Base-by-base conservation (phyloP, 495 filamentous ascomycete species). In the Symbiotaphrina buchneri region DNA sequence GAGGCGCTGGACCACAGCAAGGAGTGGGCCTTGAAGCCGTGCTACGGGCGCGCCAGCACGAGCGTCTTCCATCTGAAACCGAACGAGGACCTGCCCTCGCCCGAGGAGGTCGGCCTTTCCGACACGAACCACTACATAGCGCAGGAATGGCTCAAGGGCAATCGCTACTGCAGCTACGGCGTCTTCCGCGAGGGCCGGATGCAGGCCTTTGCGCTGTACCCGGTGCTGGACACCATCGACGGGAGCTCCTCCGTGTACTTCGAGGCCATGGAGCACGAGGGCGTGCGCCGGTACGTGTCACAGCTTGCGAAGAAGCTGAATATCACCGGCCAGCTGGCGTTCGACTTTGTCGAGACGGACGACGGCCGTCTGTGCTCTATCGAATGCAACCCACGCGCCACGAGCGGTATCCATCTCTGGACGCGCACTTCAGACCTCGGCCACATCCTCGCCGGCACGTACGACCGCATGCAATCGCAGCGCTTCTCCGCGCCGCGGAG, bases 21-120 rank as follows among this genome's bases (percentile, higher is more conserved):
- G 8, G 46, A 49, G 27, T 44, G 43, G 10, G 47, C 44, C 0
- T 28, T 50, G 0, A 50, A 50, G 18, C 47, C 47, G 2, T 39
- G 47, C 6, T 48, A 39, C 30, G 47, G 47, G 4, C 35, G 47
- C 3, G 44, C 44, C 10, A 36, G 23, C 14, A 24, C 14, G 14
- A 39, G 35, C 24, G 34, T 51, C 14, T 23, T 41, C 30, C 44
- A 48, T 24, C 39, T 50, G 7, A 6, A 16, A 8, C 44, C 42
- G 2, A 30, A 35, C 6, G 25, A 33, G 5, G 21, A 28, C 2
- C 15, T 21, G 1, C 42, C 39, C 7, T 1, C 16, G 16, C 17
- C 18, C 17, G 10, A 21, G 4, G 1, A 22, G 4, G 13, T 43
- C 3, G 10, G 32, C 8, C 24, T 47, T 2, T 13, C 4, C 18